A percentile compares a stretch with the other conserved stretches of the same genome.
Conservation (phyloP, 2,329 filamentous ascomycete genomes). For the Hypoxylon sp. region DNA sequence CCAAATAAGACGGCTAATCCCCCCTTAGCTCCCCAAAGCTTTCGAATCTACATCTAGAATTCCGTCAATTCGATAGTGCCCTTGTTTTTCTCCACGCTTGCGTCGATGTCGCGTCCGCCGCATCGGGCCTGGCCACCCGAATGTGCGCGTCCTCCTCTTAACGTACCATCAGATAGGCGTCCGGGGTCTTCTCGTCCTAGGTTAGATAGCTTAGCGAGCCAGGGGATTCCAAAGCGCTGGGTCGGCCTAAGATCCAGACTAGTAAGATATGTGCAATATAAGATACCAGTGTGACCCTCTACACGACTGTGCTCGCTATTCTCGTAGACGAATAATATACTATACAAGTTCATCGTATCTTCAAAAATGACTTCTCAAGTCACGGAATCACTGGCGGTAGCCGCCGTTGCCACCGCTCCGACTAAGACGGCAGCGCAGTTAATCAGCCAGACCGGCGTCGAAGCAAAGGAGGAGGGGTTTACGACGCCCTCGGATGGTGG, state of each 20-base stretch:
- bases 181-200: slow-evolving; percentile 7
- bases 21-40: slow-evolving; percentile 11
- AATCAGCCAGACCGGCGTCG: slow-evolving; percentile 4
- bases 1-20: slow-evolving; percentile 23
- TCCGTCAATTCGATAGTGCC: slow-evolving; percentile 5
- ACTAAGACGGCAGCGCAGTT: slow-evolving; percentile 26
- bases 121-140: slow-evolving; percentile 14
- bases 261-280: background rate
- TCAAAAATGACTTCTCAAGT: slow-evolving; percentile 24
- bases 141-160: background rate
- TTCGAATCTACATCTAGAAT: slow-evolving; percentile 2
- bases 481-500: slow-evolving; percentile 19
- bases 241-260: slow-evolving; percentile 10
- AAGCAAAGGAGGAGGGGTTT: slow-evolving; percentile 15
- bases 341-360: background rate
- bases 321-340: background rate
- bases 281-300: background rate
- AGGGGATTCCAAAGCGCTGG: slow-evolving; percentile 13
- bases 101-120: slow-evolving; percentile 6
- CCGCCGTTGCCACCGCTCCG: slow-evolving; percentile 13
- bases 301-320: too few species aligned
- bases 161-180: background rate
- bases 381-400: slow-evolving; percentile 31
- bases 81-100: background rate
- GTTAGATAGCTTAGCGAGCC: too few species aligned